A percentile compares a stretch with the other conserved stretches of the same genome.
These are phyloP conservation scores for Heterobasidion annosum DNA, from an alignment of 1,284 basidiomycete species.

Conservation along the genomic window DNA sequence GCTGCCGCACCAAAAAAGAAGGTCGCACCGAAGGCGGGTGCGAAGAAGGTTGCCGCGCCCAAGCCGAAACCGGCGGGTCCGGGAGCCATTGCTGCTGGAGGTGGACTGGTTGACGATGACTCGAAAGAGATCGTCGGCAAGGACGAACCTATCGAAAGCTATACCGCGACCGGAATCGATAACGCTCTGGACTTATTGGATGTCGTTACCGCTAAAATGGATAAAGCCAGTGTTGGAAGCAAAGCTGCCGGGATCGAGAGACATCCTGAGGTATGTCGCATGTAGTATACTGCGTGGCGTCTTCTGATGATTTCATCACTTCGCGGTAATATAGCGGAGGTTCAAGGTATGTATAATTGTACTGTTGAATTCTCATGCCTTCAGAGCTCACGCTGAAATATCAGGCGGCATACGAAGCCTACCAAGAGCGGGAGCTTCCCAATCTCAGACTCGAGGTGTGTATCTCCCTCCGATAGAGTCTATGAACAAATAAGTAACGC, in stretches of 20 bases:
- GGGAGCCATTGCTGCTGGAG: constrained; percentile 71
- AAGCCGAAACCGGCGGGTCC: constrained; percentile 58
- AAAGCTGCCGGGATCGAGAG: constrained; percentile 83
- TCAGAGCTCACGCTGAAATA: background rate
- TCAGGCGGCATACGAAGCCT: constrained; percentile 85
- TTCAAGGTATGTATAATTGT: constrained; percentile 53
- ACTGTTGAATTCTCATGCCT: constrained; percentile 1
- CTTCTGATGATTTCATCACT: background rate
- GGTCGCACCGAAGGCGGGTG: constrained; percentile 51
- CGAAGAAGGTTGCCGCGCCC: constrained; percentile 40
- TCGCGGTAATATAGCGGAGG: constrained; percentile 31
- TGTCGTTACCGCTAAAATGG: constrained; percentile 85
- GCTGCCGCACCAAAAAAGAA: constrained; percentile 60
- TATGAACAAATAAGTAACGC: background rate
- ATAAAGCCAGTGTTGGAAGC: constrained; percentile 82
- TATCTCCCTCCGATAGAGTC: constrained; percentile 2
- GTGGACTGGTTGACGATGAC: constrained; percentile 24
- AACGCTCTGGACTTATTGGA: constrained; percentile 87
- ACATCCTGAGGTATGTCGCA: constrained; percentile 80
- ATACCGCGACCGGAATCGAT: constrained; percentile 82
- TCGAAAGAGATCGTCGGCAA: constrained; percentile 9
- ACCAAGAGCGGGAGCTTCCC: constrained; percentile 84
- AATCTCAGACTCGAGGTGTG: constrained; percentile 65
- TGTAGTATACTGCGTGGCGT: background rate
- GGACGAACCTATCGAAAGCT: constrained; percentile 52